Conservation (phyloP, 352 stramenopile species). For the Ophiocytium majus region DNA sequence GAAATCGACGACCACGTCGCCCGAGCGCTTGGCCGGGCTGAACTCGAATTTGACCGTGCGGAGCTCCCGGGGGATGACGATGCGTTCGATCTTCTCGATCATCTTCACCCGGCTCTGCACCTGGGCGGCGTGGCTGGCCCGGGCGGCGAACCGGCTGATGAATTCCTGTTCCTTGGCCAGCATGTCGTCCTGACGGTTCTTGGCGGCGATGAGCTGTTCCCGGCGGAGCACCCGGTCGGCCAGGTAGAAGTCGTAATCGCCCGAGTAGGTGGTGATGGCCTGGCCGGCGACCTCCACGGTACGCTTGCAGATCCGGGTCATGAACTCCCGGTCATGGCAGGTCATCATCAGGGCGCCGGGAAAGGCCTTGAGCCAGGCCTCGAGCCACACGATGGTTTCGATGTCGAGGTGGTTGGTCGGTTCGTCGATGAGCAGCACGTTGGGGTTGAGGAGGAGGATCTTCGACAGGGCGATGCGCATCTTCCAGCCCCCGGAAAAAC, state of each 20-base stretch:
- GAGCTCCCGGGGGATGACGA: too few relatives aligned
- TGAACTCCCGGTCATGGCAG: constrained; percentile 98
- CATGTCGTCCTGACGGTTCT: constrained; percentile 81
- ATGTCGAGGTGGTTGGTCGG: constrained; percentile 73
- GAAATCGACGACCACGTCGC: constrained; percentile 73
- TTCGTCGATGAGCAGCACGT: constrained; percentile 74
- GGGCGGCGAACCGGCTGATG: constrained; percentile 68
- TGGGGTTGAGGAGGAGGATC: constrained; percentile 60
- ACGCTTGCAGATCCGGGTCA: constrained; percentile 85
- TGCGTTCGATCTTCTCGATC: constrained; percentile 77
- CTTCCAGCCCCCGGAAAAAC: constrained; percentile 79
- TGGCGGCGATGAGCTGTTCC: constrained; percentile 70
- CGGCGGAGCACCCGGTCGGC: constrained; percentile 80
- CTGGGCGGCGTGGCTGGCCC: constrained; percentile 51
- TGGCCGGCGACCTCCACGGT: constrained; percentile 95
- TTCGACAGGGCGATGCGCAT: constrained; percentile 78
- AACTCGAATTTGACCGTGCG: too few relatives aligned
- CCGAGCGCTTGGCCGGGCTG: constrained; percentile 70
- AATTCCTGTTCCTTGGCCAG: constrained; percentile 73
- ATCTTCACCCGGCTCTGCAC: constrained; percentile 64
- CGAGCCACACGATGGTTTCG: constrained; percentile 98
- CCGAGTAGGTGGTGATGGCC: constrained; percentile 90
- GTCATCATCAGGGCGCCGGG: constrained; percentile 96
- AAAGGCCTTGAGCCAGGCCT: constrained; percentile 93
- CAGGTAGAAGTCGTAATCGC: constrained; percentile 97